Evolutionary conservation across 78 protist species (phyloP), one percentile per base, ranked within the genome.

Genomic region (Trichosphaerium sp.): DNA sequence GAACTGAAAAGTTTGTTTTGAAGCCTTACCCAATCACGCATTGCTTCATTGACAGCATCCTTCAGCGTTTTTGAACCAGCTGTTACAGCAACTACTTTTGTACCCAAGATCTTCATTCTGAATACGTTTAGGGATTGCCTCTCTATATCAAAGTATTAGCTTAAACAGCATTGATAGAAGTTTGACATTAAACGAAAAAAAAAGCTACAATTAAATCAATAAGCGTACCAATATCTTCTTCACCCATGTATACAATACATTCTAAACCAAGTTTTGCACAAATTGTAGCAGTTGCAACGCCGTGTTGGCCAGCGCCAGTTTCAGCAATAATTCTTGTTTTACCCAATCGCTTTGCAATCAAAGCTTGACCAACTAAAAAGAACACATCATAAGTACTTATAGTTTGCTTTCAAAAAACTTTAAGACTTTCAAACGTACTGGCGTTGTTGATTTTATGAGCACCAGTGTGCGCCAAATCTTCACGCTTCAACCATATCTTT

Each of bases 261-360:
- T 83, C 83, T 37, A 89, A 58, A 6, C 85, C 91, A 29, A 89
- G 26, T 3, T 64, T 54, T n/a, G 94, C 91, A 73, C 94, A 89
- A 29, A 52, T 86, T 32, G 90, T 82, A 12, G 90, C 91, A 29
- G 89, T 81, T 35, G 88, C 91, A 1, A 89, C 94, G 18, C 94
- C 94, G 48, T 89, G 94, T 75, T 89, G 94, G 0, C 94, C 94
- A 14, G 94, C 94, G 31, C 94, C 94, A n/a, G 94, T 84, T 83
- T 84, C 91, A 1, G 88, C 88, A 42, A 89, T 79, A 60, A 84
- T 75, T 34, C 94, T 72, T 54, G 51, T 73, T 68, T 82, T 83
- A 54, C 90, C 90, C 28, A 89, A 73, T 2, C 80, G 67, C 77
- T 67, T 74, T 31, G 91, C 91, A 1, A 90, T 57, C 32, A 90